Base-by-base conservation (phyloP, 495 filamentous ascomycete species). In the Alectoria sarmentosa region DNA sequence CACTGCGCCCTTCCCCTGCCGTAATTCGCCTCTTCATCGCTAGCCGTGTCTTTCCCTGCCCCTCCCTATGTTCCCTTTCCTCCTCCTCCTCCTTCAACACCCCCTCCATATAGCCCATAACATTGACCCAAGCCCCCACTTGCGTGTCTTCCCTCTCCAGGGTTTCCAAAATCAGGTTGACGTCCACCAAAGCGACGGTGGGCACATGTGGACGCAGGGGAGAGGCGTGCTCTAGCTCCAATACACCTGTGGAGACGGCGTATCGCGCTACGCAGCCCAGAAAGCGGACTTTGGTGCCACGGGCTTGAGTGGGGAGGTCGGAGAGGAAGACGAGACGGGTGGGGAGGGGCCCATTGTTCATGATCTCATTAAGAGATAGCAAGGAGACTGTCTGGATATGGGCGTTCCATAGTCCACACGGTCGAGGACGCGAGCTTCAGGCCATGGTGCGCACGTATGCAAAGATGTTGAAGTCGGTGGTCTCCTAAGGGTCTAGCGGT, bases 61-160 rank as follows among this genome's bases (percentile, higher is more conserved):
- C 49, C 2, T 55, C 4, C 52, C 36, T 11, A 23, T 21, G 34
- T 15, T 10, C 15, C 14, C 13, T 36, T 11, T 46, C 23, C 30
- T 39, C 61, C 56, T 28, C 65, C 32, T 41, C 36, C 15, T 61
- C 58, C 59, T 63, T n/a, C 54, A 48, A 28, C 0, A 54, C 30
- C n/a, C 61, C 62, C 36, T 66, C 61, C 42, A 95, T 79, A 73
- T 96, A 96, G 3, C 93, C 94, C 61, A 96, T 82, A 1, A 97
- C 82, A 73, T 96, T 94, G 26, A 96, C 72, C 94, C 94, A 98
- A 57, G 88, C 83, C n/a, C 94, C 94, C 9, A 88, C 76, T 48
- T 84, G 79, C 61, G 86, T 80, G 36, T 90, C 84, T 60, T 87
- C 84, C 37, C 80, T 72, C 28, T 84, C 84, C 64, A 92, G 69